phyloP scores from a whole-genome alignment of 2,329 filamentous ascomycete species.

The Trichoderma brevicompactum region DNA sequence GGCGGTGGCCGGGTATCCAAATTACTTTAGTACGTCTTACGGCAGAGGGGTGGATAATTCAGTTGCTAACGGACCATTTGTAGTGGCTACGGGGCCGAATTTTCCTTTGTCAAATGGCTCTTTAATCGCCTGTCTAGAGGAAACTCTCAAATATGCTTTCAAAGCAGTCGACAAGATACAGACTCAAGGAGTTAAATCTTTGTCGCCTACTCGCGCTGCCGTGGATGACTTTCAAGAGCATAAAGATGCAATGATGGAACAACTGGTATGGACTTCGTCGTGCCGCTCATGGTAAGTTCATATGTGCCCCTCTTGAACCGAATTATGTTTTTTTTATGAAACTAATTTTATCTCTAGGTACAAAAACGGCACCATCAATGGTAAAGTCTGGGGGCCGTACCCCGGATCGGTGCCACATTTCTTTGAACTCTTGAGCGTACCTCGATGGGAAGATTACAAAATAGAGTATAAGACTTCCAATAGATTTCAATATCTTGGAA shows the following conservation, averaged over 20 bases:
- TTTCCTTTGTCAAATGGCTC: background rate
- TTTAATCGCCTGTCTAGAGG: background rate
- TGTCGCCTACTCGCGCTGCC: background rate
- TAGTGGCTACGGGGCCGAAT: background rate
- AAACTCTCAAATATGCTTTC: background rate
- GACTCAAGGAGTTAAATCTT: background rate
- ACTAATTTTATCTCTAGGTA: background rate
- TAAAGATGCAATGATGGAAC: background rate
- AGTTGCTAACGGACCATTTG: background rate
- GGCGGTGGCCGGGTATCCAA: background rate
- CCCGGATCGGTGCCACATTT: background rate
- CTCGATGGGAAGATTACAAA: background rate
- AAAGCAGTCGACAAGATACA: constrained; percentile 1
- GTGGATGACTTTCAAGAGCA: background rate
- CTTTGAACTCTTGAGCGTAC: background rate
- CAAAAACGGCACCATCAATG: background rate
- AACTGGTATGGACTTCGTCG: background rate
- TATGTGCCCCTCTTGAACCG: background rate
- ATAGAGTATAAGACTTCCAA: background rate
- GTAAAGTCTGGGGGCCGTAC: constrained; percentile 5
- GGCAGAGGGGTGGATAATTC: too few relatives aligned
- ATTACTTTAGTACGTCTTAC: background rate
- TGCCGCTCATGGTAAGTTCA: background rate
- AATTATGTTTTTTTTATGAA: too few relatives aligned
- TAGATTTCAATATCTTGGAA: background rate